These are phyloP conservation scores for Mucor indicus DNA, from an alignment of 371 early-diverging fungal genomes.

Conservation along the genomic window DNA sequence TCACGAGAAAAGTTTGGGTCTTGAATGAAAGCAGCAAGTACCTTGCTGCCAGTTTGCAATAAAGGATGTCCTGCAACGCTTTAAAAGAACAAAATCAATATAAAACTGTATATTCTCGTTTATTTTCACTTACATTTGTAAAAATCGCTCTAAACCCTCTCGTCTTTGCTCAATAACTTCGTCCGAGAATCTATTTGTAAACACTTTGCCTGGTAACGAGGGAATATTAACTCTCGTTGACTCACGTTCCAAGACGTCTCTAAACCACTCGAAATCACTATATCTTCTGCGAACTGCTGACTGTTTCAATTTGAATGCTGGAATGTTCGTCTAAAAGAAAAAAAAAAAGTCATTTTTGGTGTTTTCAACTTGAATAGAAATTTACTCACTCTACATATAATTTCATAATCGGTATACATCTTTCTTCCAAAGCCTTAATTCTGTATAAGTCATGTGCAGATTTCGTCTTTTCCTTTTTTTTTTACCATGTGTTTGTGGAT, in stretches of 20 bases:
- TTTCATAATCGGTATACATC: slow-evolving; percentile 95
- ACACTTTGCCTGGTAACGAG: slow-evolving; percentile 94
- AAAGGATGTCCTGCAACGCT: slow-evolving; percentile 96
- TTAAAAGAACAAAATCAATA: slow-evolving; percentile 4
- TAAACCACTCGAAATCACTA: slow-evolving; percentile 98
- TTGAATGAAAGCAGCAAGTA: slow-evolving; percentile 92
- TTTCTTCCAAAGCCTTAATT: slow-evolving; percentile 70
- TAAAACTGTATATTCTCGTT: background rate
- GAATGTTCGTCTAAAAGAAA: slow-evolving; percentile 96
- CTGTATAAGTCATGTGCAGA: background rate
- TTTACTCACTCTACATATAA: slow-evolving; percentile 79
- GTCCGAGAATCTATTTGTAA: slow-evolving; percentile 91
- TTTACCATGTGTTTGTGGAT: slow-evolving; percentile 86
- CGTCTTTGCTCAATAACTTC: slow-evolving; percentile 93
- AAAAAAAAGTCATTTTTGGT: no score
- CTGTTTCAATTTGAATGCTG: slow-evolving; percentile 87
- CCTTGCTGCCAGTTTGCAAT: slow-evolving; percentile 95
- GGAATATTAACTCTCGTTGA: slow-evolving; percentile 92
- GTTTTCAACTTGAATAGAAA: no score
- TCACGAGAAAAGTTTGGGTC: slow-evolving; percentile 84
- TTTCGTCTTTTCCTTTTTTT: background rate
- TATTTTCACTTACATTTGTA: slow-evolving; percentile 84
- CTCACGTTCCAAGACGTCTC: slow-evolving; percentile 91
- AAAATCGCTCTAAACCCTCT: slow-evolving; percentile 89
- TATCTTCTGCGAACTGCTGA: slow-evolving; percentile 91